Conservation (phyloP, 495 filamentous ascomycete genomes). For the Sordaria brevicollis region DNA sequence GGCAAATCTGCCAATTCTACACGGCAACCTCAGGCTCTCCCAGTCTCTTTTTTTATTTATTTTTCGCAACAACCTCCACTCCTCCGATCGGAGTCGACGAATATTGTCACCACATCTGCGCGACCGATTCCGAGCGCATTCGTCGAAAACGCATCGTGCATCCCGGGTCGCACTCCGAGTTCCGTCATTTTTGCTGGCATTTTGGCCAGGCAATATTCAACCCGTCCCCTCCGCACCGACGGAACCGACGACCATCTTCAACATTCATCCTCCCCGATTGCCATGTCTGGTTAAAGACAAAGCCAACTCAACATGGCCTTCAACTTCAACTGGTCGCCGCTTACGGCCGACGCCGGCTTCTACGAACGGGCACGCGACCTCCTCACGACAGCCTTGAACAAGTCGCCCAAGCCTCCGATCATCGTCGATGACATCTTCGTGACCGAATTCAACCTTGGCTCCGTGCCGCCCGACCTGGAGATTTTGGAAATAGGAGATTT, state of each 20-base stretch:
- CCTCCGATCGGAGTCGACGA: neutral
- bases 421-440: conserved; percentile 99
- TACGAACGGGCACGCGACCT: conserved; percentile 88
- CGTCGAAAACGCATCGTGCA: neutral
- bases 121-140: neutral
- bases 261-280: conserved; percentile 3
- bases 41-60: neutral
- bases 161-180: neutral
- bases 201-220: neutral
- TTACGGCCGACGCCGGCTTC: conserved; percentile 86
- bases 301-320: conserved; percentile 73
- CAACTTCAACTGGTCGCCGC: conserved; percentile 99
- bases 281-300: conserved; percentile 20
- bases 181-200: neutral
- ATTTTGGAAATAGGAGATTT: conserved; percentile 95
- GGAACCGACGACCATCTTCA: neutral
- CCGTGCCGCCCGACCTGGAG: conserved; percentile 83
- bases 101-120: neutral
- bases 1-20: too few relatives aligned
- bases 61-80: neutral
- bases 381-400: conserved; percentile 90
- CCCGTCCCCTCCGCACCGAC: neutral
- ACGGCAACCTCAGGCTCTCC: neutral
- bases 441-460: conserved; percentile 92
- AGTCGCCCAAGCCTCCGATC: conserved; percentile 95